Evolutionary conservation across 2,329 filamentous ascomycete species (phyloP), one percentile per base, ranked within the genome.

Genomic region (Xylaria sp.): DNA sequence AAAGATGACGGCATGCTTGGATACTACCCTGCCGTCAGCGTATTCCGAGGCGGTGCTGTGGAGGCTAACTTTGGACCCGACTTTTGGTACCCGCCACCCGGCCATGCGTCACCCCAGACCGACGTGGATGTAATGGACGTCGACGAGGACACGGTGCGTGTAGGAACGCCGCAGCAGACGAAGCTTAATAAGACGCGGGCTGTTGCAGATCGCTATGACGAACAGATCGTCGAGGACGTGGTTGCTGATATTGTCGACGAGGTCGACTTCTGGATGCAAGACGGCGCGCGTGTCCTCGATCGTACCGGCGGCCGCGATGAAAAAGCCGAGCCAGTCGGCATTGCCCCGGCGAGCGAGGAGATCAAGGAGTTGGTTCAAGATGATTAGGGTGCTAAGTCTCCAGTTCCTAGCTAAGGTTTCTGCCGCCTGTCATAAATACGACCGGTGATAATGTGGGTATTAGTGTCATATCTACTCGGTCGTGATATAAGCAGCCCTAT

Each of bases 201-300:
- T 0, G 83, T 97, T 25, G 87, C 89, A 8, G 92, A 97, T 69
- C 88, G 96, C 36, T 98, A 94, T 80, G 89, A 90, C 67, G 94
- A 99, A 78, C 95, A 98, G 82, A 94, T 99, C 69, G 94, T 91
- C 15, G 96, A 99, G 81, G 96, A 99, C 76, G 85, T 97, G 28
- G 87, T 97, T 34, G 97, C 94, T 78, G 96, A 99, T 79, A 87
- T 99, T 61, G 86, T 98, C 36, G 96, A 99, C 76, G 96, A 99
- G 81, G 92, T 97, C 57, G 94, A 97, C 81, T 96, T 93, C 81
- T 97, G 89, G 90, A 85, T 90, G 79, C 88, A 92, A 76, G 92
- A 93, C 70, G 86, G 86, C 28, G 84, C 83, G 9, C 83, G 82
- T 68, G 81, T 83, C 9, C 81, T 84, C 55, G 84, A 84, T 66